Conservation (phyloP, 2,329 filamentous ascomycete species). For the Cladosporium sp. region DNA sequence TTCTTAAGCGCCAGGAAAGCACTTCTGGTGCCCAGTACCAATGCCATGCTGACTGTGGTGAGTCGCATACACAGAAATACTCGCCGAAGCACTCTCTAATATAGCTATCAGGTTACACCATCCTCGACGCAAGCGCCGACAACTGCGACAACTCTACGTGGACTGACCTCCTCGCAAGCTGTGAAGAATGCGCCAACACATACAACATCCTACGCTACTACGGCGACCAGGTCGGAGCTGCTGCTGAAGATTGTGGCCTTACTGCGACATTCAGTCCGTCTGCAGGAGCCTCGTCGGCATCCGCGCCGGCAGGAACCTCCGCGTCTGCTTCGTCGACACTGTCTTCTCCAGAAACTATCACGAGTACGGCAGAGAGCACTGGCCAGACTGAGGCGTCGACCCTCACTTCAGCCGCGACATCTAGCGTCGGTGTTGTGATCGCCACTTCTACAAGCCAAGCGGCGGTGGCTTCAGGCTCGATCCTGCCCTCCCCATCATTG, state of each 20-base stretch:
- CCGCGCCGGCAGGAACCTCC: neutral
- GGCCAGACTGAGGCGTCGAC: neutral
- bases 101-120: slow-evolving; percentile 30
- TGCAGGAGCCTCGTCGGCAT: neutral
- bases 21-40: slow-evolving; percentile 32
- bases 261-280: slow-evolving; percentile 1
- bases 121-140: slow-evolving; percentile 27
- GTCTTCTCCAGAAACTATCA: neutral
- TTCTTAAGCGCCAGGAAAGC: slow-evolving; percentile 27
- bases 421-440: neutral
- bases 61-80: neutral
- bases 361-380: neutral
- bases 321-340: neutral
- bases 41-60: slow-evolving; percentile 40
- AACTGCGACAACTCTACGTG: slow-evolving; percentile 35
- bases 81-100: neutral
- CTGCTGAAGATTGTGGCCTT: slow-evolving; percentile 42
- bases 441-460: neutral
- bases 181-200: slow-evolving; percentile 46
- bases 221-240: slow-evolving; percentile 39
- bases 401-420: neutral
- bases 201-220: slow-evolving; percentile 51
- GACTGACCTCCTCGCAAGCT: slow-evolving; percentile 31
- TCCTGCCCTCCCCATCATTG: neutral
- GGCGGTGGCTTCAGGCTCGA: neutral